phyloP scores from a whole-genome alignment of 2,329 filamentous ascomycete species.

The Dactylellina haptotyla region DNA sequence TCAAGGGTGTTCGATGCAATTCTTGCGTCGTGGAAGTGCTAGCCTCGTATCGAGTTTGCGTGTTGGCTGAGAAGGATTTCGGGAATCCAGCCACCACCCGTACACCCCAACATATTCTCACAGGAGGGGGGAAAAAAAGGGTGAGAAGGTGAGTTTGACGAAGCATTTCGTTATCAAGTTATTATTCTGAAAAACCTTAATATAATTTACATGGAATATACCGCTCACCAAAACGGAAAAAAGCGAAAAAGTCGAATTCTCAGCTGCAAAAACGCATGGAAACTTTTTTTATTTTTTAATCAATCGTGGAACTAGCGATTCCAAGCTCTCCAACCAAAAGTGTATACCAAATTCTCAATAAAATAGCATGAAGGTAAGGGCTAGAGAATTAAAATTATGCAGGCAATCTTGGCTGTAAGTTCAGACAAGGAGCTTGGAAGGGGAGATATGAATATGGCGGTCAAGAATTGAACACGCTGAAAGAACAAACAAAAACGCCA shows the following conservation, averaged over 20 bases:
- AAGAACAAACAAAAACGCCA: slow-evolving; percentile 46
- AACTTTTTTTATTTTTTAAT: slow-evolving; percentile 2
- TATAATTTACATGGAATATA: too few species aligned
- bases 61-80: neutral
- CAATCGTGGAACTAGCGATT: slow-evolving; percentile 8
- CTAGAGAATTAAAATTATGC: slow-evolving; percentile 48
- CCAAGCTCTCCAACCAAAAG: slow-evolving; percentile 4
- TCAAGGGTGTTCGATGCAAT: slow-evolving; percentile 3
- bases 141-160: too few species aligned
- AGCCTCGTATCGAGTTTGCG: neutral
- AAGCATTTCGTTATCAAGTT: too few species aligned
- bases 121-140: too few species aligned
- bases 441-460: slow-evolving; percentile 4
- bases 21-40: neutral
- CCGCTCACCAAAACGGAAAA: slow-evolving; percentile 11
- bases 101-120: too few species aligned
- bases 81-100: too few species aligned
- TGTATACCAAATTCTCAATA: slow-evolving; percentile 8
- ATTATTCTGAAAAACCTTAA: too few species aligned
- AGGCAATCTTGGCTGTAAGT: slow-evolving; percentile 14
- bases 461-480: slow-evolving; percentile 22
- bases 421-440: slow-evolving; percentile 22
- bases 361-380: slow-evolving; percentile 4
- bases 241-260: neutral
- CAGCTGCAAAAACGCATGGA: neutral